A percentile compares a stretch with the other conserved stretches of the same genome.
Conservation (phyloP, 768 basidiomycete species). For the Rhodosporidiobolus sp. region DNA sequence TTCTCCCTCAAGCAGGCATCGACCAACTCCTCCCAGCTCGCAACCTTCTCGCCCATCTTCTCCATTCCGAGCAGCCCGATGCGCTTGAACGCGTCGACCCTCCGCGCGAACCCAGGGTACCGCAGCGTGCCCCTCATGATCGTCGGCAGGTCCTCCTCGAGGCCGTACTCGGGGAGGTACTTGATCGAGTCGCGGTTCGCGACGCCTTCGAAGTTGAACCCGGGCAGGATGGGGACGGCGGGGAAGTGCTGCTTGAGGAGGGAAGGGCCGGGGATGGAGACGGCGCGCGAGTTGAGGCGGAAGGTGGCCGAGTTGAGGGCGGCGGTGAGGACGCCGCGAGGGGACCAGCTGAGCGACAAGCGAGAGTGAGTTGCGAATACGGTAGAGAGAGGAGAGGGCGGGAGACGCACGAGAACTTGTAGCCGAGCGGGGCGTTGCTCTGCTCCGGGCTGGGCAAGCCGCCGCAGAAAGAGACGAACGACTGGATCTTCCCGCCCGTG, state of each 20-base stretch:
- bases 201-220: slow-evolving; percentile 71
- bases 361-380: slow-evolving; percentile 2
- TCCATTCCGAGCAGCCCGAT: slow-evolving; percentile 67
- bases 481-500: slow-evolving; percentile 55
- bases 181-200: slow-evolving; percentile 77
- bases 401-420: slow-evolving; percentile 33
- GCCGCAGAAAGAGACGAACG: slow-evolving; percentile 88
- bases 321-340: slow-evolving; percentile 77
- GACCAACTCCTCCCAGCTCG: slow-evolving; percentile 16
- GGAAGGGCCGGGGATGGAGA: slow-evolving; percentile 56
- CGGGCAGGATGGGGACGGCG: slow-evolving; percentile 62
- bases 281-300: slow-evolving; percentile 59
- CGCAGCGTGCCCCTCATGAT: slow-evolving; percentile 81
- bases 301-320: slow-evolving; percentile 70
- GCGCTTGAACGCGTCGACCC: slow-evolving; percentile 68
- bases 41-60: slow-evolving; percentile 19
- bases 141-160: slow-evolving; percentile 59
- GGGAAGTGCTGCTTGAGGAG: slow-evolving; percentile 63
- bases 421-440: slow-evolving; percentile 45
- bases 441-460: slow-evolving; percentile 77
- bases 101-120: slow-evolving; percentile 76
- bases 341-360: slow-evolving; percentile 75
- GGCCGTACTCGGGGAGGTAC: slow-evolving; percentile 65
- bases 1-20: slow-evolving; percentile 27
- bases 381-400: not conserved